phyloP scores from a whole-genome alignment of 1,284 basidiomycete genomes.

The Veloboletus limbatus region DNA sequence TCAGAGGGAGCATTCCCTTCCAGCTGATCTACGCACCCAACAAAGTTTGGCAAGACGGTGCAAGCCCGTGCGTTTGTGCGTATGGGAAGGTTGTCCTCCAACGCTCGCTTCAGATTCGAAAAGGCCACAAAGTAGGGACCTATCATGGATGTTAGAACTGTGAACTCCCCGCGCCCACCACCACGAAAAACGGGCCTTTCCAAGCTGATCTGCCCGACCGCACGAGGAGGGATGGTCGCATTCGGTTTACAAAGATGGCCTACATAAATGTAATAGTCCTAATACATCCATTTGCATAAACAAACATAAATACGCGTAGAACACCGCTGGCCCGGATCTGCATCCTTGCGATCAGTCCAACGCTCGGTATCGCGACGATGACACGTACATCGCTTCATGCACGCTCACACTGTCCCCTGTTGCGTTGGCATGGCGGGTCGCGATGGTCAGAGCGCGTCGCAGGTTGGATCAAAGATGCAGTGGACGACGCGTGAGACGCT shows the following conservation, averaged over 20 bases:
- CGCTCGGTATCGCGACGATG: no score
- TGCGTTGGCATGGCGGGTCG: neutral
- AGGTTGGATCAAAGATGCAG: constrained; percentile 13
- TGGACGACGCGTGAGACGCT: constrained; percentile 13
- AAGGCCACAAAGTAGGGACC: constrained; percentile 96
- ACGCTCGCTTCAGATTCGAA: constrained; percentile 83
- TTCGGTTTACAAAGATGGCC: no score
- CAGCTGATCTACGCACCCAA: constrained; percentile 62
- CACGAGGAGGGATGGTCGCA: constrained; percentile 34
- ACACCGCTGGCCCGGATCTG: no score
- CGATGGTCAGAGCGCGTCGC: neutral
- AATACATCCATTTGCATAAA: no score
- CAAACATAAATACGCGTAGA: no score
- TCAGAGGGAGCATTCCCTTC: neutral
- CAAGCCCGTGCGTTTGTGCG: constrained; percentile 88
- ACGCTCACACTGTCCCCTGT: neutral
- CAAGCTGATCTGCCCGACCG: constrained; percentile 41
- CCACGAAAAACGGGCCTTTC: constrained; percentile 37
- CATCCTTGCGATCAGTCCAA: no score
- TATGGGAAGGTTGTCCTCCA: constrained; percentile 83
- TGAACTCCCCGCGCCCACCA: no score
- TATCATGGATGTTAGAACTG: constrained; percentile 32
- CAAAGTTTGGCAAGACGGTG: constrained; percentile 93
- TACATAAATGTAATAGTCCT: no score
- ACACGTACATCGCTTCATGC: no score